These are phyloP conservation scores for Coniochaeta sp. DNA, from an alignment of 2,329 filamentous ascomycete genomes.

Conservation along the genomic window DNA sequence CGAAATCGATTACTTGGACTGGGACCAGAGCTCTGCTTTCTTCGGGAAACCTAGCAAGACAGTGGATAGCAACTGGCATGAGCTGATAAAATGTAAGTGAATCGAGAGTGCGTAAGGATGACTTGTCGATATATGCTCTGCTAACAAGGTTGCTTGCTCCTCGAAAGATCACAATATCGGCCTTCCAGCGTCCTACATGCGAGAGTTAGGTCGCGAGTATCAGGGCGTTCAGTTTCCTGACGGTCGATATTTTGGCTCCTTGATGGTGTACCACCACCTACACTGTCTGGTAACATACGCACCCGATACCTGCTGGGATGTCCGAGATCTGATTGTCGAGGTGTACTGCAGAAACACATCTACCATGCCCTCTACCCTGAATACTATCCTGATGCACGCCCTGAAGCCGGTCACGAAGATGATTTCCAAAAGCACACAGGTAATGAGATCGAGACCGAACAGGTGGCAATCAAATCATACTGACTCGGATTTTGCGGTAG, in stretches of 20 bases:
- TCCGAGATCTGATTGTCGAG: neutral
- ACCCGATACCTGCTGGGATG: too few relatives aligned
- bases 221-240: constrained; percentile 3
- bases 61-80: constrained; percentile 5
- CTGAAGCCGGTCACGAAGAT: neutral
- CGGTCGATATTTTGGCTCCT: constrained; percentile 3
- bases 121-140: neutral
- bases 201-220: neutral
- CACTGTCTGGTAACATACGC: constrained; percentile 1
- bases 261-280: constrained; percentile 5
- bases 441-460: neutral
- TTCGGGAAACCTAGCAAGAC: constrained; percentile 2
- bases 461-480: too few relatives aligned
- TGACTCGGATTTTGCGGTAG: neutral
- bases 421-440: neutral
- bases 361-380: constrained; percentile 1
- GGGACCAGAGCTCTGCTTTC: constrained; percentile 1
- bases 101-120: neutral
- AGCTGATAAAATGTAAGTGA: neutral
- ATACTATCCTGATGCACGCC: neutral
- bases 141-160: neutral
- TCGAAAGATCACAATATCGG: constrained; percentile 2
- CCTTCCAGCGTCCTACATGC: constrained; percentile 1
- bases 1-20: constrained; percentile 2
- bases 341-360: neutral